These are phyloP conservation scores for Alternaria hordeiaustralica DNA, from an alignment of 2,329 filamentous ascomycete genomes.

Conservation along the genomic window DNA sequence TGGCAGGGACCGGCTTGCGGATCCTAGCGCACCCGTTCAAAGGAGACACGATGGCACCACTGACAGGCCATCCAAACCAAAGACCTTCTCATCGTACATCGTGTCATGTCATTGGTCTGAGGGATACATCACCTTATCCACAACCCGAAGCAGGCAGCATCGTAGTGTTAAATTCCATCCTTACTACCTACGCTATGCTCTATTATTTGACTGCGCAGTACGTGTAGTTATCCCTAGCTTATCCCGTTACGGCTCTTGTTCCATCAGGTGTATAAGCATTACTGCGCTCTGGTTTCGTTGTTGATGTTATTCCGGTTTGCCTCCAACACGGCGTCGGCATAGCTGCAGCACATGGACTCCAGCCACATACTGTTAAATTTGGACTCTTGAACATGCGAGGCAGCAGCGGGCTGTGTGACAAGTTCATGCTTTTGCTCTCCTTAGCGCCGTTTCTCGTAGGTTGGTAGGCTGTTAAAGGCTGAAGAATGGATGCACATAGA, in stretches of 20 bases:
- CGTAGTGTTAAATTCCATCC: not conserved
- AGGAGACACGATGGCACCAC: slow-evolving; percentile 30
- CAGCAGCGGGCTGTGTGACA: not conserved
- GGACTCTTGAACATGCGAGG: not conserved
- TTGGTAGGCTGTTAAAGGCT: not conserved
- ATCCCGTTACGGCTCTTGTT: slow-evolving; percentile 18
- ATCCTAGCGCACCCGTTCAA: slow-evolving; percentile 14
- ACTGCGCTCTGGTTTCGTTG: not conserved
- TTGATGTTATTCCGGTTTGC: not conserved
- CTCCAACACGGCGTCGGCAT: not conserved
- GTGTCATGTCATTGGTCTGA: slow-evolving; percentile 28
- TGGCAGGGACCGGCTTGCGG: slow-evolving; percentile 27
- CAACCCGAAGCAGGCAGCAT: not conserved
- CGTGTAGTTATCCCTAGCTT: slow-evolving; percentile 1
- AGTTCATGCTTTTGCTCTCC: not conserved
- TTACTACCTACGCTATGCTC: slow-evolving; percentile 4
- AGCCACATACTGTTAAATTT: accelerated
- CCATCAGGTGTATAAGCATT: not conserved
- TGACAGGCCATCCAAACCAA: slow-evolving; percentile 22
- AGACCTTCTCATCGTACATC: slow-evolving; percentile 18
- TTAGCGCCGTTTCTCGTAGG: not conserved
- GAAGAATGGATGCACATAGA: not conserved
- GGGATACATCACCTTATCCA: slow-evolving; percentile 2
- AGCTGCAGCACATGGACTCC: not conserved
- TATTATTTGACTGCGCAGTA: not conserved